These are phyloP conservation scores for Candida koratica DNA, from an alignment of 805 yeast species.

Conservation along the genomic window DNA sequence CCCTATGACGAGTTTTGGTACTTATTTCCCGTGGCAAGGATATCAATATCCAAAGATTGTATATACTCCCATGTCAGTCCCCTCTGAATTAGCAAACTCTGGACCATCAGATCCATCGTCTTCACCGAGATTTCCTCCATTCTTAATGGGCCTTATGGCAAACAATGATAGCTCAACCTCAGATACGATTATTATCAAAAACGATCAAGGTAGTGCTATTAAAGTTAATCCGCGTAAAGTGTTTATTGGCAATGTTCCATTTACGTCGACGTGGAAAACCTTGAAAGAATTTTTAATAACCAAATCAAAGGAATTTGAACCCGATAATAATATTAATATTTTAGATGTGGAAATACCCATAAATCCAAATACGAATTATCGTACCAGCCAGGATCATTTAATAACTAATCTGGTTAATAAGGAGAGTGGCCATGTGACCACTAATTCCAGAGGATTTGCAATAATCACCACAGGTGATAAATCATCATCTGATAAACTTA, in stretches of 20 bases:
- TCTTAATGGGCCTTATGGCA: slow-evolving; percentile 23
- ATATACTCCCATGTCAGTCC: not conserved
- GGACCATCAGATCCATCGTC: slow-evolving; percentile 1
- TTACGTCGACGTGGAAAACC: slow-evolving; percentile 35
- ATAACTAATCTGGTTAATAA: not conserved
- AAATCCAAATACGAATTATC: slow-evolving; percentile 18
- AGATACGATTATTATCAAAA: slow-evolving; percentile 17
- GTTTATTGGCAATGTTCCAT: slow-evolving; percentile 58
- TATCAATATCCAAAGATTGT: not conserved
- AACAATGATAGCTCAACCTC: slow-evolving; percentile 3
- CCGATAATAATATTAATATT: slow-evolving; percentile 24
- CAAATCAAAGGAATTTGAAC: slow-evolving; percentile 24
- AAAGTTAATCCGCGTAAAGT: slow-evolving; percentile 43
- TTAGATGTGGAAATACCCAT: slow-evolving; percentile 40
- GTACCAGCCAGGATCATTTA: not conserved
- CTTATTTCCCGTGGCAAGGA: not conserved
- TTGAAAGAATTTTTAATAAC: slow-evolving; percentile 27
- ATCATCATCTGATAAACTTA: slow-evolving; percentile 46
- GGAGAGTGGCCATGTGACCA: not conserved
- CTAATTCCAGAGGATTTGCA: slow-evolving; percentile 54
- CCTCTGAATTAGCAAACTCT: slow-evolving; percentile 1
- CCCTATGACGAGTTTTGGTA: not conserved
- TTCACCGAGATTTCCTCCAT: slow-evolving; percentile 22
- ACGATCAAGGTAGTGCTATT: slow-evolving; percentile 25
- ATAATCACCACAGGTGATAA: slow-evolving; percentile 50